These are phyloP conservation scores for Rhinocladiella similis DNA, from an alignment of 2,329 filamentous ascomycete species.

Conservation along the genomic window DNA sequence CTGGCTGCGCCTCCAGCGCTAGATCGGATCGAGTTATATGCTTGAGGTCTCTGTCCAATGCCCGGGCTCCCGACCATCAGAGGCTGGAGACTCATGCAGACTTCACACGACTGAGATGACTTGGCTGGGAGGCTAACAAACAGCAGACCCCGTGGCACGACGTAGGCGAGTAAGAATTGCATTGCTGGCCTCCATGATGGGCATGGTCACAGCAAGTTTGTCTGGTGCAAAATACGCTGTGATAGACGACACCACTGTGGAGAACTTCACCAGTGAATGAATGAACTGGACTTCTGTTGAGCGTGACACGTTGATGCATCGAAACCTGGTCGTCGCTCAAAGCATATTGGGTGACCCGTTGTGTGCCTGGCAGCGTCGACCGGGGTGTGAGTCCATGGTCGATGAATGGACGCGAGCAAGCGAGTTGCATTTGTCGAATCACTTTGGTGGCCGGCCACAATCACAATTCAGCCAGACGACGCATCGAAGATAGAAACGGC, in stretches of 20 bases:
- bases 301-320: constrained; percentile 21
- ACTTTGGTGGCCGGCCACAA: background rate
- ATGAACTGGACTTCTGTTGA: constrained; percentile 4
- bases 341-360: background rate
- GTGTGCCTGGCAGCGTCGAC: background rate
- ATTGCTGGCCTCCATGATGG: constrained; percentile 8
- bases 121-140: constrained; percentile 7
- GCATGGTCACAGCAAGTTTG: constrained; percentile 4
- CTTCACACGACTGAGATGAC: constrained; percentile 11
- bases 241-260: constrained; percentile 5
- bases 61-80: background rate
- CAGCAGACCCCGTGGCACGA: constrained; percentile 9
- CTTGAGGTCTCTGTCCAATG: constrained; percentile 6
- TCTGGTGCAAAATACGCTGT: constrained; percentile 3
- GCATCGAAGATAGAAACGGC: background rate
- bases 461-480: background rate
- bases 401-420: background rate
- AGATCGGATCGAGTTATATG: constrained; percentile 4
- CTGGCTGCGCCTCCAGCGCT: constrained; percentile 16
- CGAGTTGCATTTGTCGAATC: background rate
- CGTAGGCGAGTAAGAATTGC: constrained; percentile 16
- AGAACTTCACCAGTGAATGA: constrained; percentile 8
- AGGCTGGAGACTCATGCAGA: constrained; percentile 10
- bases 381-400: background rate
- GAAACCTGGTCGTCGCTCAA: background rate